A percentile compares a stretch with the other conserved stretches of the same genome.
phyloP scores from a whole-genome alignment of 768 basidiomycete species.

The Lyophyllum atratum region DNA sequence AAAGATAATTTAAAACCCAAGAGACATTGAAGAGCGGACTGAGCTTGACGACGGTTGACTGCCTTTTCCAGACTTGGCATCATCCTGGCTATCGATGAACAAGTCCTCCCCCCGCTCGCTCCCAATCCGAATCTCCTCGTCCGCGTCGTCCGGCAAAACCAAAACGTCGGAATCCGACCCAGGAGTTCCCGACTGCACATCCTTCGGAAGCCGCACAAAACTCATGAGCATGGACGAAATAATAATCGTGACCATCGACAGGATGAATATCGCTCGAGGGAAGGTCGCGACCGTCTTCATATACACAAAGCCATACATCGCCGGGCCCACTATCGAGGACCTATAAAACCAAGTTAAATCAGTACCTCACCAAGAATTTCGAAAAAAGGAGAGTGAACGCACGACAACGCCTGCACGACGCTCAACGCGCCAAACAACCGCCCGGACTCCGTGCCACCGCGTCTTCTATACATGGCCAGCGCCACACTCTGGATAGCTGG shows the following conservation, averaged over 20 bases:
- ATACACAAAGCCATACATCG: constrained; percentile 72
- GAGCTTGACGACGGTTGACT: background rate
- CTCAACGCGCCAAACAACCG: constrained; percentile 80
- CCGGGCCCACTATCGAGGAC: constrained; percentile 69
- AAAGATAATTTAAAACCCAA: background rate
- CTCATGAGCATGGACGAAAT: constrained; percentile 46
- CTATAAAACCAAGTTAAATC: constrained; percentile 32
- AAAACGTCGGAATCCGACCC: background rate
- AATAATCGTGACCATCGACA: constrained; percentile 42
- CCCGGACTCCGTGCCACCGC: constrained; percentile 64
- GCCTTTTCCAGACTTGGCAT: background rate
- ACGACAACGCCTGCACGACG: constrained; percentile 73
- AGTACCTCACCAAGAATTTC: background rate
- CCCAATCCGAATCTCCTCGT: background rate
- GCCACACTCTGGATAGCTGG: constrained; percentile 76
- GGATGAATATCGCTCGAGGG: constrained; percentile 70
- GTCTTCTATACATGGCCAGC: constrained; percentile 60
- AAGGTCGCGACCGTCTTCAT: constrained; percentile 68
- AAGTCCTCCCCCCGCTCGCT: background rate
- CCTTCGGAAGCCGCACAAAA: constrained; percentile 44
- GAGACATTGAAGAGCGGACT: background rate
- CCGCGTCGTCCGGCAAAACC: background rate
- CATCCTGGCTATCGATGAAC: background rate
- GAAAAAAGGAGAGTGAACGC: background rate
- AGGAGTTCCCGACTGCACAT: background rate